Percentiles rank a stretch among this genome's conserved stretches.
These are phyloP conservation scores for Huntiella abstrusa DNA, from an alignment of 2,329 filamentous ascomycete species.

Conservation along the genomic window DNA sequence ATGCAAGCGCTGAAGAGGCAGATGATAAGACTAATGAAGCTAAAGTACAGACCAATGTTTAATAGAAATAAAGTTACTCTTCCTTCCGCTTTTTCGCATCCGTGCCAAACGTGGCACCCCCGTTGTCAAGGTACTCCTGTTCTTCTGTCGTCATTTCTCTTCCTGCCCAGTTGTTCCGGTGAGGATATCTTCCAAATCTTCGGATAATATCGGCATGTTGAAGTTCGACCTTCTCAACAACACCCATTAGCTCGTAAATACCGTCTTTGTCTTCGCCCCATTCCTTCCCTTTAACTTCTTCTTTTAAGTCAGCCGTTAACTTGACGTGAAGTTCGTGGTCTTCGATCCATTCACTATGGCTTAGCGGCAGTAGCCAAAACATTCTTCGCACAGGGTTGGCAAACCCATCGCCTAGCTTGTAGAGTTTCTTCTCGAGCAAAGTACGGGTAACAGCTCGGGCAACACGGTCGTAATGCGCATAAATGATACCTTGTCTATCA, in stretches of 20 bases:
- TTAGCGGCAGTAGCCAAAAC: conserved; percentile 42
- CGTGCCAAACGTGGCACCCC: conserved; percentile 22
- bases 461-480: conserved; percentile 37
- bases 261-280: conserved; percentile 12
- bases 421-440: conserved; percentile 14
- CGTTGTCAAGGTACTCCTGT: conserved; percentile 27
- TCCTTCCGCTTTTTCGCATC: background rate
- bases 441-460: conserved; percentile 23
- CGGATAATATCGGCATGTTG: conserved; percentile 31
- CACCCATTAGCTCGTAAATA: conserved; percentile 9
- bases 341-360: conserved; percentile 34
- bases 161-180: conserved; percentile 33
- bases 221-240: conserved; percentile 16
- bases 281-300: conserved; percentile 9
- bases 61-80: background rate
- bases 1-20: background rate
- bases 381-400: conserved; percentile 23
- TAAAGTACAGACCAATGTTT: background rate
- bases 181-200: conserved; percentile 39
- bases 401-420: conserved; percentile 9
- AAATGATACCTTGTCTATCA: conserved; percentile 26
- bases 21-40: background rate
- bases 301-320: conserved; percentile 16
- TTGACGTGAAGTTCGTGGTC: conserved; percentile 23
- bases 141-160: conserved; percentile 31